Evolutionary conservation across 371 early-diverging fungal genomes (phyloP), one percentile per base, ranked within the genome.

Genomic region (Lichtheimia hyalospora): DNA sequence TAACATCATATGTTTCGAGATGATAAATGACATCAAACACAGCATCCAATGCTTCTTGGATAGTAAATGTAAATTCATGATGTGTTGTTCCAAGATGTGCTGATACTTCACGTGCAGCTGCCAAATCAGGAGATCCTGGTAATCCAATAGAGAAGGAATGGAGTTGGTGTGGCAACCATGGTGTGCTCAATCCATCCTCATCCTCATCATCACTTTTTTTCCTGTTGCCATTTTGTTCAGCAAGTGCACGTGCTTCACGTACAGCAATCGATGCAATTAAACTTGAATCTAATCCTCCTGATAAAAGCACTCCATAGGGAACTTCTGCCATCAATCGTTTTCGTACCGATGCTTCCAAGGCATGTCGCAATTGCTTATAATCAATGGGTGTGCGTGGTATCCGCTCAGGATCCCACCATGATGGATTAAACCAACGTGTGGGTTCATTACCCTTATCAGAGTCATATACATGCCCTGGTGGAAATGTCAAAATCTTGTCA

Each of bases 131-230:
- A 3, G 98, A 91, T 16, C 90, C 92, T 5, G 89, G 89, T 42
- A 97, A 85, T 52, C 98, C 98, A 54, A 97, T 87, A 13, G 96
- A 95, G 81, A 97, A 97, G 25, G 98, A 95, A 77, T 96, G 96
- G 46, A 96, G 85, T 48, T 86, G 82, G 40, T 92, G 94, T 90
- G 91, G 94, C 52, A 84, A 79, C 53, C 60, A 66, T 52, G 80
- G 83, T 61, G 69, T 86, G 64, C 87, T 85, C 10, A 34, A 34
- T 8, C 34, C 34, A 34, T 34, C 34, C 34, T 34, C 34, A 34
- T 34, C 34, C 67, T 84, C 80, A 64, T 89, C 91, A 56, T 87
- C 83, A 57, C 87, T 81, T 1, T 65, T 64, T n/a, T n/a, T 18
- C 18, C 10, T 46, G 34, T 63, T 61, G 12, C 28, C 20, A 20